A percentile compares a stretch with the other conserved stretches of the same genome.
Evolutionary conservation across 768 basidiomycete genomes (phyloP).

Genomic region (Hydnomerulius pinastri): DNA sequence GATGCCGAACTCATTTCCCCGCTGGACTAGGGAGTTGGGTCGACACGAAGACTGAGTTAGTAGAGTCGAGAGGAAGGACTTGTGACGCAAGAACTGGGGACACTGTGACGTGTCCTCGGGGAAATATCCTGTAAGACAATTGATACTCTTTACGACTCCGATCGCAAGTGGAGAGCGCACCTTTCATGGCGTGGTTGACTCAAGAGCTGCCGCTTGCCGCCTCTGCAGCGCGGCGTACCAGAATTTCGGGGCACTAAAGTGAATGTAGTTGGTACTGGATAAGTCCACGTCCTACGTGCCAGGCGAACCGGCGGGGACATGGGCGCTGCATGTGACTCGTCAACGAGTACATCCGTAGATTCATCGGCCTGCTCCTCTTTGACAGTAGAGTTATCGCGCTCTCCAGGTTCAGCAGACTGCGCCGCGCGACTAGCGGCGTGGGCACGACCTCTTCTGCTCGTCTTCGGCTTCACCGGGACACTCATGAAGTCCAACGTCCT

Average conservation of each 20-base stretch:
- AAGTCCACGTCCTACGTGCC: slow-evolving; percentile 99
- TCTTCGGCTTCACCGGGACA: slow-evolving; percentile 35
- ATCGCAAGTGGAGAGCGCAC: slow-evolving; percentile 46
- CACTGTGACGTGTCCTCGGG: slow-evolving; percentile 84
- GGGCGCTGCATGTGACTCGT: slow-evolving; percentile 11
- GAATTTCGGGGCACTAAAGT: slow-evolving; percentile 95
- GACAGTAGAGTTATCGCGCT: slow-evolving; percentile 24
- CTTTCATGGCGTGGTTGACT: slow-evolving; percentile 87
- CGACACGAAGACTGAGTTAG: slow-evolving; percentile 77
- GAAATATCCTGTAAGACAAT: slow-evolving; percentile 71
- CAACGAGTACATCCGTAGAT: slow-evolving; percentile 2
- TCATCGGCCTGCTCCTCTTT: slow-evolving; percentile 48
- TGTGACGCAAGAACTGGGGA: slow-evolving; percentile 94
- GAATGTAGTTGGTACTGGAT: slow-evolving; percentile 98
- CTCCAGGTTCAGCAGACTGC: slow-evolving; percentile 48
- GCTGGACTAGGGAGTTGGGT: slow-evolving; percentile 89
- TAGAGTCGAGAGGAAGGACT: slow-evolving; percentile 85
- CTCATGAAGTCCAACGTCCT: slow-evolving; percentile 62
- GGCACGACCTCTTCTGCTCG: slow-evolving; percentile 44
- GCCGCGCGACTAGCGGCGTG: slow-evolving; percentile 38
- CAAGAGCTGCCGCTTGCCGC: slow-evolving; percentile 77
- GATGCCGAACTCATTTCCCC: slow-evolving; percentile 94
- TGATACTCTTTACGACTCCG: too few species aligned
- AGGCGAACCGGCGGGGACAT: slow-evolving; percentile 65
- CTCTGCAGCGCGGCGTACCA: slow-evolving; percentile 97